Conservation (phyloP, 352 stramenopile species). For the Poterioochromonas sp. region DNA sequence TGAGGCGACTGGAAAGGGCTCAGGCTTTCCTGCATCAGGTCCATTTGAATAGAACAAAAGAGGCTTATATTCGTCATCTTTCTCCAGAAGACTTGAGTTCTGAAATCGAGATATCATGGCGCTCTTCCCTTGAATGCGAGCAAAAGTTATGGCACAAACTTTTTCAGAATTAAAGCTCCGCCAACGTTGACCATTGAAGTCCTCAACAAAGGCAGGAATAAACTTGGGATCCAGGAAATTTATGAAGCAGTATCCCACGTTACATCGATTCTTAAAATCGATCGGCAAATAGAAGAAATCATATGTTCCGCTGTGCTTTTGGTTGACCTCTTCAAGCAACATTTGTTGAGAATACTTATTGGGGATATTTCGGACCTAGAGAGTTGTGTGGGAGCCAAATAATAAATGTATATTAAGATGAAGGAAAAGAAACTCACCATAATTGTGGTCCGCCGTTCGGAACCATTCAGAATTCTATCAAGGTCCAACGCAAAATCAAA, state of each 20-base stretch:
- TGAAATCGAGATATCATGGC: slow-evolving; percentile 97
- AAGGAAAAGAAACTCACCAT: slow-evolving; percentile 71
- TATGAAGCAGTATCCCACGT: slow-evolving; percentile 99
- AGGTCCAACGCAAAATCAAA: slow-evolving; percentile 63
- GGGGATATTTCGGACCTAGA: slow-evolving; percentile 83
- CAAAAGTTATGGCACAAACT: slow-evolving; percentile 96
- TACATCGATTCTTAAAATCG: slow-evolving; percentile 99
- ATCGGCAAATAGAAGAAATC: slow-evolving; percentile 99
- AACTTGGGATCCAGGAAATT: slow-evolving; percentile 89
- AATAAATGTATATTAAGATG: neutral
- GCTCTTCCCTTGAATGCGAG: slow-evolving; percentile 88
- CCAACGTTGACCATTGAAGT: slow-evolving; percentile 75
- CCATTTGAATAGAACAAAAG: slow-evolving; percentile 73
- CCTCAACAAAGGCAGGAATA: slow-evolving; percentile 60
- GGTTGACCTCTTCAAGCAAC: slow-evolving; percentile 92
- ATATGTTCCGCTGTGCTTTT: slow-evolving; percentile 70
- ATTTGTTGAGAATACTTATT: slow-evolving; percentile 99
- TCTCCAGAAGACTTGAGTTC: slow-evolving; percentile 88
- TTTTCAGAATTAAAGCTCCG: slow-evolving; percentile 99
- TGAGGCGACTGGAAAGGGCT: slow-evolving; percentile 48
- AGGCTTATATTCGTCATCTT: slow-evolving; percentile 79
- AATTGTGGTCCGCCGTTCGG: slow-evolving; percentile 90
- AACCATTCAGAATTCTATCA: slow-evolving; percentile 52
- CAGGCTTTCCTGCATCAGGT: slow-evolving; percentile 40
- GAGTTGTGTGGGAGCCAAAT: neutral